Percentiles rank a stretch among this genome's conserved stretches.
These are phyloP conservation scores for Penicillium glabrum DNA, from an alignment of 2,329 filamentous ascomycete species.

Conservation along the genomic window DNA sequence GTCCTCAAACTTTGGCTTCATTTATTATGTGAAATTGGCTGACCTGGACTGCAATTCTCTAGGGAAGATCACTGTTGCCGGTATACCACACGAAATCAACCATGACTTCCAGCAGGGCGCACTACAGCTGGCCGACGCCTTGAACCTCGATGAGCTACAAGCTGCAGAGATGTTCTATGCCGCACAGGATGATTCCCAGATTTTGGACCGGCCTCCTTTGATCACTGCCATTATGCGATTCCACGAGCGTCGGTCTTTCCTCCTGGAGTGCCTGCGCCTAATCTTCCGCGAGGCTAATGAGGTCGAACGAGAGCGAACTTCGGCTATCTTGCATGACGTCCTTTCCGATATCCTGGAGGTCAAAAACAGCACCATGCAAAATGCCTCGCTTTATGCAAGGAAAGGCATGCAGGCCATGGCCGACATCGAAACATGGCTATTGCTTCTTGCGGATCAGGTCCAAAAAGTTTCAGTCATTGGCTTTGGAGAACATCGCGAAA, in stretches of 20 bases:
- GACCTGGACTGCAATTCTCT: conserved; percentile 13
- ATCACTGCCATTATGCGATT: conserved; percentile 83
- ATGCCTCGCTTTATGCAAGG: conserved; percentile 65
- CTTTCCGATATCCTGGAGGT: conserved; percentile 60
- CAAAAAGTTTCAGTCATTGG: conserved; percentile 75
- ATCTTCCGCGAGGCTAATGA: conserved; percentile 69
- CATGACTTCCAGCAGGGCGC: conserved; percentile 81
- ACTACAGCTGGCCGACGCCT: conserved; percentile 78
- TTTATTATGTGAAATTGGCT: conserved; percentile 10
- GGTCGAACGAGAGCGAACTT: conserved; percentile 53
- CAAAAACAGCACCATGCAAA: conserved; percentile 46
- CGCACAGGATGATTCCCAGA: conserved; percentile 66
- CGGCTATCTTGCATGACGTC: conserved; percentile 55
- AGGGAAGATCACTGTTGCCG: conserved; percentile 76
- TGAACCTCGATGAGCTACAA: conserved; percentile 86
- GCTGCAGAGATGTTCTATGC: conserved; percentile 75
- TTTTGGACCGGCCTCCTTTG: conserved; percentile 70
- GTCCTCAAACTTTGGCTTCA: background rate
- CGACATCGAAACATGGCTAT: conserved; percentile 74
- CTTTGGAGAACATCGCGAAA: conserved; percentile 61
- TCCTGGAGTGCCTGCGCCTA: conserved; percentile 80
- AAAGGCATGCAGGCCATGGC: conserved; percentile 76
- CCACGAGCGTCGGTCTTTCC: conserved; percentile 78
- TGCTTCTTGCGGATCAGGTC: conserved; percentile 71
- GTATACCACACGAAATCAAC: conserved; percentile 77